Percentiles rank a stretch among this genome's conserved stretches.
phyloP scores from a whole-genome alignment of 1,284 basidiomycete genomes.

The Leccinum subrobustum region DNA sequence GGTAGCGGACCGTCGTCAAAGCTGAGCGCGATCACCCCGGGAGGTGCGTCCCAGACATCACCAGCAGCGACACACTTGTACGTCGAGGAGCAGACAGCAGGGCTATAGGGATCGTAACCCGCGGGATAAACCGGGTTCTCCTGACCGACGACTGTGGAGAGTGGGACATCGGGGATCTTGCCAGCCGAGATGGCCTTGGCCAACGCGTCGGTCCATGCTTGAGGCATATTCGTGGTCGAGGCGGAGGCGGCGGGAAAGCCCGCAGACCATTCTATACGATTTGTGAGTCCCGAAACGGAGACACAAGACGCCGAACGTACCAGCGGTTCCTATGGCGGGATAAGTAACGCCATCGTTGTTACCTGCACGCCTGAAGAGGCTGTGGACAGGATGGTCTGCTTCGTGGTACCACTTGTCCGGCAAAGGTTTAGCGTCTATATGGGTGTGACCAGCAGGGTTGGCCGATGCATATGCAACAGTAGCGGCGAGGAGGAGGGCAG shows the following conservation, averaged over 20 bases:
- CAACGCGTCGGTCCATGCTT: constrained; percentile 67
- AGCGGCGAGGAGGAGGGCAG: constrained; percentile 38
- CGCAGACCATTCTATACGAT: constrained; percentile 53
- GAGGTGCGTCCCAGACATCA: constrained; percentile 73
- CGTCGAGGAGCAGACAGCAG: constrained; percentile 62
- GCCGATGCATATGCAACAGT: constrained; percentile 33
- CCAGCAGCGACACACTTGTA: constrained; percentile 59
- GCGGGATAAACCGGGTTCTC: constrained; percentile 56
- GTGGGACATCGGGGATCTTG: constrained; percentile 69
- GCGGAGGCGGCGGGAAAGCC: constrained; percentile 49
- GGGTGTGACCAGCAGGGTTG: constrained; percentile 31
- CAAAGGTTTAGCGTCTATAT: constrained; percentile 30
- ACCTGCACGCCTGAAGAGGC: constrained; percentile 53
- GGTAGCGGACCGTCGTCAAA: constrained; percentile 82
- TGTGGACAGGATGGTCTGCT: constrained; percentile 54
- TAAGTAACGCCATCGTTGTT: constrained; percentile 46
- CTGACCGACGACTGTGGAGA: constrained; percentile 40
- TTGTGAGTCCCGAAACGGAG: background rate
- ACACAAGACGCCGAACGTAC: constrained; percentile 36
- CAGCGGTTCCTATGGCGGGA: constrained; percentile 55
- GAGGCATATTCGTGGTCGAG: constrained; percentile 48
- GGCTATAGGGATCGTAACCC: constrained; percentile 50
- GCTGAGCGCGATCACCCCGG: constrained; percentile 53
- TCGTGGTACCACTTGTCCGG: constrained; percentile 57
- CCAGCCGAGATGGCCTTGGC: constrained; percentile 62